Conservation (phyloP, 495 filamentous ascomycete species). For the Glonium stellatum region DNA sequence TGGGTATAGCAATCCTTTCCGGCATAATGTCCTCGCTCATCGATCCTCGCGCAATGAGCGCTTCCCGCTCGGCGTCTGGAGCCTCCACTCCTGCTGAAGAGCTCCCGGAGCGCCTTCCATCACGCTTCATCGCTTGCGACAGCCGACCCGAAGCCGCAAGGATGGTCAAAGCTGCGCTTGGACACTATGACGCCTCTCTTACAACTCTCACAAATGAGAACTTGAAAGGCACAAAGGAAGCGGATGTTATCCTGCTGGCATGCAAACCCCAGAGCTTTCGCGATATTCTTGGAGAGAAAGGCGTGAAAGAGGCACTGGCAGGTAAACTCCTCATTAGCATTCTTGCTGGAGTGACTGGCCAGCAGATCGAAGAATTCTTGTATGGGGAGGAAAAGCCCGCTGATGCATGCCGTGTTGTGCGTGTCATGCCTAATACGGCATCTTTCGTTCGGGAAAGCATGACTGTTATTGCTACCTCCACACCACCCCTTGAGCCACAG, state of each 20-base stretch:
- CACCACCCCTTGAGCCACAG: conserved; percentile 48
- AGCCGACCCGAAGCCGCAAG: conserved; percentile 54
- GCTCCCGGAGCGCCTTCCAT: conserved; percentile 52
- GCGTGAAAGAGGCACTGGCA: conserved; percentile 60
- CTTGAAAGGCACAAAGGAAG: conserved; percentile 47
- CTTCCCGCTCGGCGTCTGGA: conserved; percentile 40
- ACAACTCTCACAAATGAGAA: conserved; percentile 49
- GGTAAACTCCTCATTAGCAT: conserved; percentile 82
- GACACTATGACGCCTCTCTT: conserved; percentile 40
- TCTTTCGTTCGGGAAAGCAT: conserved; percentile 66
- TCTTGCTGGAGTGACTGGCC: conserved; percentile 67
- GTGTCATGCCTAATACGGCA: conserved; percentile 76
- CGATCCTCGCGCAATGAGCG: conserved; percentile 35
- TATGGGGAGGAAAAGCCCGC: conserved; percentile 35
- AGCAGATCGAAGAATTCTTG: conserved; percentile 56
- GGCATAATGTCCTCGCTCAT: conserved; percentile 66
- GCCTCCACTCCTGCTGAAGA: conserved; percentile 47
- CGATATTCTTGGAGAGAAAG: conserved; percentile 54
- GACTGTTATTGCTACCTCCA: conserved; percentile 65
- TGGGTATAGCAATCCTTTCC: conserved; percentile 77
- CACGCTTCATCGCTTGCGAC: conserved; percentile 71
- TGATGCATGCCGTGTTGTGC: conserved; percentile 49
- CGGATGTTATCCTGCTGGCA: conserved; percentile 61
- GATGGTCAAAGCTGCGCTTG: conserved; percentile 55
- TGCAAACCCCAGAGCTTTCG: conserved; percentile 74